Percentiles rank a stretch among this genome's conserved stretches.
phyloP scores from a whole-genome alignment of 2,329 filamentous ascomycete species.

The Monilinia aucupariae region DNA sequence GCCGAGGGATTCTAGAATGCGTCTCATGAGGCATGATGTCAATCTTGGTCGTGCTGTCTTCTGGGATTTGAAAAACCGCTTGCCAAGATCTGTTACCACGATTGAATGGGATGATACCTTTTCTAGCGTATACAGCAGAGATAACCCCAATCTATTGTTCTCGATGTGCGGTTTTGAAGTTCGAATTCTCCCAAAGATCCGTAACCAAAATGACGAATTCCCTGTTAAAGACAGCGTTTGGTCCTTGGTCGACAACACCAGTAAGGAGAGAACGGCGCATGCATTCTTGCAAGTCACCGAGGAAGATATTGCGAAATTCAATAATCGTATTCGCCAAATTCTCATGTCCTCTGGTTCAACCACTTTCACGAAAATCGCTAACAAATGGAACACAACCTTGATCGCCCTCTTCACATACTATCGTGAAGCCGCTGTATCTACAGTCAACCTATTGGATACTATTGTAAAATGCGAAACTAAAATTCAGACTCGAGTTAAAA shows the following conservation, averaged over 20 bases:
- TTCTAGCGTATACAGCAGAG: slow-evolving; percentile 92
- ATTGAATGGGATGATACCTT: slow-evolving; percentile 99
- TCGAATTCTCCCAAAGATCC: slow-evolving; percentile 87
- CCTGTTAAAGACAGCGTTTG: slow-evolving; percentile 97
- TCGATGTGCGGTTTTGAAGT: slow-evolving; percentile 99
- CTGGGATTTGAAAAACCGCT: slow-evolving; percentile 96
- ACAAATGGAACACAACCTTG: slow-evolving; percentile 98
- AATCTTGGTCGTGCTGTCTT: slow-evolving; percentile 96
- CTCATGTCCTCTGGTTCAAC: slow-evolving; percentile 99
- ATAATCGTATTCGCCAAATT: slow-evolving; percentile 97
- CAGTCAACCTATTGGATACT: slow-evolving; percentile 86
- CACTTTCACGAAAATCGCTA: slow-evolving; percentile 98
- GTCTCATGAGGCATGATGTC: slow-evolving; percentile 96
- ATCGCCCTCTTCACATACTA: slow-evolving; percentile 99
- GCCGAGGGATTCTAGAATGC: slow-evolving; percentile 96
- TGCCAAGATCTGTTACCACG: slow-evolving; percentile 90
- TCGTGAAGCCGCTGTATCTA: slow-evolving; percentile 93
- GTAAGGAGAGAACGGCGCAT: slow-evolving; percentile 93
- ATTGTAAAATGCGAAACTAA: slow-evolving; percentile 99
- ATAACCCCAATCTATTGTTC: slow-evolving; percentile 95
- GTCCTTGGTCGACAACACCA: slow-evolving; percentile 93
- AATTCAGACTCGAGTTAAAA: slow-evolving; percentile 98
- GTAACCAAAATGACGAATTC: slow-evolving; percentile 95
- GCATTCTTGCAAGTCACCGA: slow-evolving; percentile 97
- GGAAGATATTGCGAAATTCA: slow-evolving; percentile 97